phyloP scores from a whole-genome alignment of 495 filamentous ascomycete genomes.

The Rusavskia elegans region DNA sequence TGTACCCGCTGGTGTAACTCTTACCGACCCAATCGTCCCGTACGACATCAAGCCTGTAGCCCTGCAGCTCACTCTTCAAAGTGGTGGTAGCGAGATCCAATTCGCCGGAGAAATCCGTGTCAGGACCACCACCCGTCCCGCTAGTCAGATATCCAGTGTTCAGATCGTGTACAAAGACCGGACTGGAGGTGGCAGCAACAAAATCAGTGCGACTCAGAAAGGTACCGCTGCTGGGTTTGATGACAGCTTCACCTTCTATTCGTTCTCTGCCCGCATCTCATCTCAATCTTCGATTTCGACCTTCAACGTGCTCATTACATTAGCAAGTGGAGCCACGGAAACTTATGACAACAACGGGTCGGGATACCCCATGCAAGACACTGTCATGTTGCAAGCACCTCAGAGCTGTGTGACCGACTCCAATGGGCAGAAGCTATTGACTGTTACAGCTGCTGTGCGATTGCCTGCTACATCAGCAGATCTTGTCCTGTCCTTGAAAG shows the following conservation, averaged over 20 bases:
- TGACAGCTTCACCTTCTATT: slow-evolving; percentile 35
- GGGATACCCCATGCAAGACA: slow-evolving; percentile 23
- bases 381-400: slow-evolving; percentile 20
- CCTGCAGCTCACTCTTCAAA: slow-evolving; percentile 20
- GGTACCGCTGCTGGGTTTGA: slow-evolving; percentile 40
- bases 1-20: slow-evolving; percentile 32
- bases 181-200: slow-evolving; percentile 22
- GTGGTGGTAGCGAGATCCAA: slow-evolving; percentile 16
- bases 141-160: slow-evolving; percentile 16
- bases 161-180: slow-evolving; percentile 21
- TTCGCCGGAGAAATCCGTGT: slow-evolving; percentile 26
- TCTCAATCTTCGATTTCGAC: slow-evolving; percentile 20
- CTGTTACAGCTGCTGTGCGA: slow-evolving; percentile 24
- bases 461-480: slow-evolving; percentile 28
- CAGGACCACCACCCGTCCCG: slow-evolving; percentile 17
- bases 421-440: slow-evolving; percentile 10
- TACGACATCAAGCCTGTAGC: slow-evolving; percentile 43
- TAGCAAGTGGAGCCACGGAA: slow-evolving; percentile 10
- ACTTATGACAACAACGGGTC: slow-evolving; percentile 21
- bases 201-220: slow-evolving; percentile 25
- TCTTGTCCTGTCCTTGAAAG: slow-evolving; percentile 31
- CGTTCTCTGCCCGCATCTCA: slow-evolving; percentile 17
- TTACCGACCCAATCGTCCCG: slow-evolving; percentile 36
- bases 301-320: slow-evolving; percentile 20
- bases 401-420: slow-evolving; percentile 20